Evolutionary conservation across 805 yeast genomes (phyloP), one percentile per base, ranked within the genome.

Genomic region (Saccharomycopsis microspora): DNA sequence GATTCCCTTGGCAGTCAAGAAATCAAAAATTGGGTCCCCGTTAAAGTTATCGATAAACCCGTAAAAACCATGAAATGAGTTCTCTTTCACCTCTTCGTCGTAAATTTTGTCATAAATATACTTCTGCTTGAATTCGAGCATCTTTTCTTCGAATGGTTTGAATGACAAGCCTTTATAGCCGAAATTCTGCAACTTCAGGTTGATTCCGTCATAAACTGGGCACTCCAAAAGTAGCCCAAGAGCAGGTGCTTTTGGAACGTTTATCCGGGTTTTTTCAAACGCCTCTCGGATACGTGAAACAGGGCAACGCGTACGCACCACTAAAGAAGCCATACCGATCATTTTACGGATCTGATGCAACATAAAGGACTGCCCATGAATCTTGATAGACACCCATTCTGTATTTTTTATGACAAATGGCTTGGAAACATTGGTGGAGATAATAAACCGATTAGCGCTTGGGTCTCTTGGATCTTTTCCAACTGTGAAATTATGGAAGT

Each of bases 311-410:
- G 93, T 80, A 60, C 98, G 75, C 28, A 90, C 80, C 11, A 85
- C 78, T 49, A 90, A 70, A 0, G 89, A 77, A 1, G 95, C 95
- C 94, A 90, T 82, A 28, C 96, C 90, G 51, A 93, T 86, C 97
- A 93, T 93, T 62, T 93, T 93, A 62, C 98, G 80, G 60, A 93
- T 93, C 71, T 90, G 98, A 66, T 90, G 97, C 54, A 93, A 72
- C 97, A 93, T 93, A 65, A 93, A 93, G 3, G 96, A 86, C 67
- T 93, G 98, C 5, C 98, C 98, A 63, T 93, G 98, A 55, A 93
- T 86, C 68, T 90, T 89, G 59, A 93, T 82, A 1, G 96, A 85
- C 2, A 86, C 75, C 98, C 98, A 93, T 61, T 93, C 97, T 5
- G 96, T 88, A 42, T 85, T 88, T 59, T 89, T 85, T 55, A 90